Conservation (phyloP, 2,329 filamentous ascomycete species). For the Phyllosticta ampelicida region DNA sequence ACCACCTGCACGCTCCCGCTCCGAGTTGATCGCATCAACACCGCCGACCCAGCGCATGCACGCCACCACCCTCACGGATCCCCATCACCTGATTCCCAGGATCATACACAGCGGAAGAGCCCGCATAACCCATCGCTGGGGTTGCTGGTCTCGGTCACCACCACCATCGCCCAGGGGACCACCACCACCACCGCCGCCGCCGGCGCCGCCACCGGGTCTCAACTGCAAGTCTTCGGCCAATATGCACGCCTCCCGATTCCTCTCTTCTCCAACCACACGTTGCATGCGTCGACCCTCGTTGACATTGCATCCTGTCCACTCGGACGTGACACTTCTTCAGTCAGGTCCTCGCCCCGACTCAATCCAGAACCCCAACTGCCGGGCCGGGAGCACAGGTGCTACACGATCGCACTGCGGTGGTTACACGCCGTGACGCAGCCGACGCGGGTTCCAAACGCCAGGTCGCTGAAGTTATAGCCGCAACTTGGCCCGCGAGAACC, state of each 20-base stretch:
- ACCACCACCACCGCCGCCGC: slow-evolving; percentile 1
- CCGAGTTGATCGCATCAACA: background rate
- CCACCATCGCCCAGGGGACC: background rate
- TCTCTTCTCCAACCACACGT: background rate
- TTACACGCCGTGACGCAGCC: background rate
- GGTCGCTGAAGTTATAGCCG: background rate
- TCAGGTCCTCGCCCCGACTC: slow-evolving; percentile 3
- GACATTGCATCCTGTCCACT: background rate
- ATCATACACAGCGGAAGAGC: slow-evolving; percentile 7
- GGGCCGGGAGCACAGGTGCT: slow-evolving; percentile 9
- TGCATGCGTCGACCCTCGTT: background rate
- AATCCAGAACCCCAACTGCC: slow-evolving; percentile 6
- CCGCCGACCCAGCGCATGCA: slow-evolving; percentile 4
- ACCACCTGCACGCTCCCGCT: slow-evolving; percentile 9
- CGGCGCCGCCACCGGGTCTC: slow-evolving; percentile 4
- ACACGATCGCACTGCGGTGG: slow-evolving; percentile 10
- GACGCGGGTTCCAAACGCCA: background rate
- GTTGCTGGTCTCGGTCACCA: background rate
- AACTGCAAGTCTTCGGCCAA: background rate
- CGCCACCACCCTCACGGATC: slow-evolving; percentile 8
- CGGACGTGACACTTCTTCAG: slow-evolving; percentile 4
- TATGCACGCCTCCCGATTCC: background rate
- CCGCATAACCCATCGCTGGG: slow-evolving; percentile 9
- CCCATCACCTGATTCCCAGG: slow-evolving; percentile 8
- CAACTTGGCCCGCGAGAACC: background rate